A percentile compares a stretch with the other conserved stretches of the same genome.
Conservation (phyloP, 1,284 basidiomycete species). For the Fistulina hepatica region DNA sequence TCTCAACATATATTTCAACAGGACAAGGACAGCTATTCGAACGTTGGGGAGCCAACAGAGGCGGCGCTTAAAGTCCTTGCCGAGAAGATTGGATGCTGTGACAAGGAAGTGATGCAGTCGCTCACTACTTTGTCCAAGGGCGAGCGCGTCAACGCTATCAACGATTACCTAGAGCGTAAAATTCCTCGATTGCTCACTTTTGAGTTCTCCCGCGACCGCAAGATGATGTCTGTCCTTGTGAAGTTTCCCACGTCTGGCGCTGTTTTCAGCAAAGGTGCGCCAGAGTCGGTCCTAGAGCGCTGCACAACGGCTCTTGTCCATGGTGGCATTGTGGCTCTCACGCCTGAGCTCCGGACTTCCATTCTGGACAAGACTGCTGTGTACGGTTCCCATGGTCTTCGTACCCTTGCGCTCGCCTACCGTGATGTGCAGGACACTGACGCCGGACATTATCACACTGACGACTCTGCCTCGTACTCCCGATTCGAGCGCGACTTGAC, state of each 20-base stretch:
- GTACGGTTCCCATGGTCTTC: conserved; percentile 77
- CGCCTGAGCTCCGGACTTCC: conserved; percentile 45
- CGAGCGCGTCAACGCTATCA: conserved; percentile 72
- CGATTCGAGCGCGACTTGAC: conserved; percentile 86
- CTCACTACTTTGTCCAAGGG: conserved; percentile 47
- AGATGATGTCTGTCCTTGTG: conserved; percentile 96
- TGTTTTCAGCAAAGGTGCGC: conserved; percentile 91
- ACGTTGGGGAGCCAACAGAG: conserved; percentile 95
- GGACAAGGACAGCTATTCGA: conserved; percentile 74
- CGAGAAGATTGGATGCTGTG: conserved; percentile 73
- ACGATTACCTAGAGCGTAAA: conserved; percentile 66
- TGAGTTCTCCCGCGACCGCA: conserved; percentile 96
- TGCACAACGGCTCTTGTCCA: conserved; percentile 69
- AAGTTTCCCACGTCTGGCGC: conserved; percentile 48
- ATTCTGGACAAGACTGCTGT: conserved; percentile 58
- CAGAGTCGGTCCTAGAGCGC: conserved; percentile 87
- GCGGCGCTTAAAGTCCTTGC: conserved; percentile 88
- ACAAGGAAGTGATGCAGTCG: conserved; percentile 42
- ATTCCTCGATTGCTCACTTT: conserved; percentile 84
- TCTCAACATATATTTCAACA: conserved; percentile 23
- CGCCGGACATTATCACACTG: conserved; percentile 67
- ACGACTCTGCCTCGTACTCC: conserved; percentile 72
- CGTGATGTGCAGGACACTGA: conserved; percentile 71
- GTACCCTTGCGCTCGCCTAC: conserved; percentile 88
- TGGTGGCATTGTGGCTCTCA: conserved; percentile 55